A percentile compares a stretch with the other conserved stretches of the same genome.
Evolutionary conservation across 108 stramenopile genomes (phyloP).

Genomic region (Discostella pseudostelligera): DNA sequence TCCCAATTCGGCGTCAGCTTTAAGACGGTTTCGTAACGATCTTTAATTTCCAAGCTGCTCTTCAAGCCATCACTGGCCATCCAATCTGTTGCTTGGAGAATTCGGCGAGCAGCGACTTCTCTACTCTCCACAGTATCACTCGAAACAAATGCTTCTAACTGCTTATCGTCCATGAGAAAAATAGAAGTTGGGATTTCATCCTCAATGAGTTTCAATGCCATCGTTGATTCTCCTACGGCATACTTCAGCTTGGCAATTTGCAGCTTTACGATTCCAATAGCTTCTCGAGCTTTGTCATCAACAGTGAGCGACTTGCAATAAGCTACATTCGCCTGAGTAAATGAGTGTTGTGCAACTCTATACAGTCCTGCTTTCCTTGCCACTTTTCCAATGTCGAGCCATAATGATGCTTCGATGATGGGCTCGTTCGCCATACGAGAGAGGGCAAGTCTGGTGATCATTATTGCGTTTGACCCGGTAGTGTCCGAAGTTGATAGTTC

Average conservation of each 20-base stretch:
- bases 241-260: slow-evolving; percentile 84
- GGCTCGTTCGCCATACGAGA: slow-evolving; percentile 59
- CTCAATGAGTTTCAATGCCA: slow-evolving; percentile 71
- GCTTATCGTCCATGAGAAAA: slow-evolving; percentile 30
- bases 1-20: slow-evolving; percentile 78
- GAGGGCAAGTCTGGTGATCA: slow-evolving; percentile 68
- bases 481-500: slow-evolving; percentile 32
- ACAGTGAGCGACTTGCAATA: slow-evolving; percentile 29
- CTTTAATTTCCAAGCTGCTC: slow-evolving; percentile 63
- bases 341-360: slow-evolving; percentile 62
- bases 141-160: slow-evolving; percentile 21
- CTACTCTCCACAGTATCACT: slow-evolving; percentile 26
- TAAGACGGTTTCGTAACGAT: slow-evolving; percentile 62
- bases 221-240: slow-evolving; percentile 52
- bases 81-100: slow-evolving; percentile 80
- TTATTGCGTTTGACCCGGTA: slow-evolving; percentile 50
- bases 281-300: slow-evolving; percentile 22
- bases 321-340: slow-evolving; percentile 62
- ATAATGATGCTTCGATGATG: slow-evolving; percentile 65
- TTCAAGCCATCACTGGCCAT: slow-evolving; percentile 72
- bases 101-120: slow-evolving; percentile 48
- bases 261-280: slow-evolving; percentile 48
- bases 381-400: slow-evolving; percentile 64
- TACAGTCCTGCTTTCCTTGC: slow-evolving; percentile 64
- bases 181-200: slow-evolving; percentile 39